Percentiles rank a stretch among this genome's conserved stretches.
These are phyloP conservation scores for Alternaria alternata DNA, from an alignment of 2,329 filamentous ascomycete genomes.

Conservation along the genomic window DNA sequence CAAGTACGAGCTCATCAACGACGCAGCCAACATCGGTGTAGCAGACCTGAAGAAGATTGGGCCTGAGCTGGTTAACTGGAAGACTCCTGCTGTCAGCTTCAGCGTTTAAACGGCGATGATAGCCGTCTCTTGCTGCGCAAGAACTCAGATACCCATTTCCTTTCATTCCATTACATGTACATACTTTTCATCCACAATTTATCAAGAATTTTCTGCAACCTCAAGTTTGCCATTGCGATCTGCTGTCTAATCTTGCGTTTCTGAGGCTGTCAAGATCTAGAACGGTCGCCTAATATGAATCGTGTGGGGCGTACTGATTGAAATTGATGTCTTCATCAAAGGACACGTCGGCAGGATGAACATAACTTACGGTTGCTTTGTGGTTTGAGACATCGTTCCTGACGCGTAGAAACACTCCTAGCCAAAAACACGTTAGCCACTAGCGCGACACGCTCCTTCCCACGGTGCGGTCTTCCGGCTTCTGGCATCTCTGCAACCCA, in stretches of 20 bases:
- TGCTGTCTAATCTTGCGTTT: neutral
- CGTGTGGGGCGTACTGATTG: neutral
- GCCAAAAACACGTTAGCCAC: neutral
- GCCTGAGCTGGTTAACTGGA: conserved; percentile 34
- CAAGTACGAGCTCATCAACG: conserved; percentile 58
- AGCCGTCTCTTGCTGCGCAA: neutral
- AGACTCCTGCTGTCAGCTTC: conserved; percentile 11
- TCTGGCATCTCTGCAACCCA: neutral
- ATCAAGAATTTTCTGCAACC: neutral
- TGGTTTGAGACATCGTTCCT: neutral
- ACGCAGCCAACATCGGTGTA: conserved; percentile 47
- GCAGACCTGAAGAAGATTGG: conserved; percentile 41
- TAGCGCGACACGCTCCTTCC: neutral
- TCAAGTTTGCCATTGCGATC: neutral
- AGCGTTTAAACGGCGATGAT: neutral
- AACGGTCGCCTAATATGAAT: neutral
- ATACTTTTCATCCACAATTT: neutral
- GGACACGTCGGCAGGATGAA: neutral
- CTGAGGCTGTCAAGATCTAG: neutral
- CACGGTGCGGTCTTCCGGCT: neutral
- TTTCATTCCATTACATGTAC: neutral
- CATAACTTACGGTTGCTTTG: neutral
- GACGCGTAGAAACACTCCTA: neutral
- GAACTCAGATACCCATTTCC: neutral
- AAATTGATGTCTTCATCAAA: neutral